Evolutionary conservation across 441 rosid species (phyloP).

Genomic region (Adansonia grandidieri): DNA sequence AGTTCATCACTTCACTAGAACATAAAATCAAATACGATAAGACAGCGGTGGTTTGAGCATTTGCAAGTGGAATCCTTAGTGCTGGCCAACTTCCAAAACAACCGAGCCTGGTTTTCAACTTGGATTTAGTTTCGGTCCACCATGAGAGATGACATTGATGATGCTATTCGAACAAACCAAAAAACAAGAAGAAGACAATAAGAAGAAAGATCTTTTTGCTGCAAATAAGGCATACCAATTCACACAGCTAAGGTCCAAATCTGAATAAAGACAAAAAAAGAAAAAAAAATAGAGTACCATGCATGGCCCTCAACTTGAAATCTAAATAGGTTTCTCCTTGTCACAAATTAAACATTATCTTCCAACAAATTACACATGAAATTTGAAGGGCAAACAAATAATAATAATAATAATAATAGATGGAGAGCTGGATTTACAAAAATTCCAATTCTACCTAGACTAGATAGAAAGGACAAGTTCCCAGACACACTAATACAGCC

Average conservation of each 20-base stretch:
- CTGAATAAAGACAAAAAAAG: neutral
- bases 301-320: constrained; percentile 5
- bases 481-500: constrained; percentile 74
- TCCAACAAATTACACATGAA: constrained; percentile 34
- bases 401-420: constrained; percentile 15
- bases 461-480: constrained; percentile 48
- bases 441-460: constrained; percentile 51
- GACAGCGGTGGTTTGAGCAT: no score
- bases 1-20: no score
- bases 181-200: no score
- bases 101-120: no score
- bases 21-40: no score
- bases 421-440: constrained; percentile 51
- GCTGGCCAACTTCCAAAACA: no score
- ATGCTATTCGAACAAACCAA: neutral
- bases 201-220: no score
- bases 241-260: no score
- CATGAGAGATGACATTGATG: no score
- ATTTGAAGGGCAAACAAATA: neutral
- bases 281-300: neutral
- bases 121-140: no score
- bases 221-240: neutral
- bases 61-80: no score
- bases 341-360: no score
- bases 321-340: constrained; percentile 20